Base-by-base conservation (phyloP, 148 eudicot species). In the Silene uniflora region DNA sequence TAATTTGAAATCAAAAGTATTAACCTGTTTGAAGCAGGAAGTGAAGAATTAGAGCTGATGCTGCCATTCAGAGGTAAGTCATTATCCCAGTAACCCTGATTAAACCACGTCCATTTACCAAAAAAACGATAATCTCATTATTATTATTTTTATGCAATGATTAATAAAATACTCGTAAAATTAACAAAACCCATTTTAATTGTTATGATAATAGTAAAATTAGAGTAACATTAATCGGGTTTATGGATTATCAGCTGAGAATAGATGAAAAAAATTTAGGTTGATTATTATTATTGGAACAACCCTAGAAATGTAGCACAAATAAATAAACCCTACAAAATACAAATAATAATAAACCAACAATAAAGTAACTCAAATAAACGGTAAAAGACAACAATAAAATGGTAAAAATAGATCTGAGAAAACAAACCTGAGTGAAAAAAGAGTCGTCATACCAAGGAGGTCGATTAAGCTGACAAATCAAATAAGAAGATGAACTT, bases 1-100 rank as follows among this genome's bases (percentile, higher is more conserved):
- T 1, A 39, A 23, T 32, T 32, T 5, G 2, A 49, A 49, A 9
- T 49, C 0, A 32, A 21, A 17, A 39, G 10, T 29, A 47, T 74
- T 49, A 3, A 49, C 97, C 94, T 90, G 74, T 82, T 67, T 4
- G 68, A 67, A 74, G 83, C 74, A 24, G 71, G 82, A 60, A 77
- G 18, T 11, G 76, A 74, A 25, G 84, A 75, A 18, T 42, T 39
- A 1, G 13, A 27, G 14, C 76, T 3, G 8, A 72, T 49, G 7
- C 2, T 49, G 4, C 12, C 75, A 82, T 83, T 79, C 1, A 63
- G 71, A 10, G 69, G 73, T 7, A 72, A 79, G 65, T 70, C 71
- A 73, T 74, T 80, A 23, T 81, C 84, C 71, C 76, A 81, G 21
- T 78, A 82, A 11, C 76, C 81, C 89, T 88, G 74, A 73, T 56